These are phyloP conservation scores for Paxillus rubicundulus DNA, from an alignment of 768 basidiomycete genomes.

Conservation along the genomic window DNA sequence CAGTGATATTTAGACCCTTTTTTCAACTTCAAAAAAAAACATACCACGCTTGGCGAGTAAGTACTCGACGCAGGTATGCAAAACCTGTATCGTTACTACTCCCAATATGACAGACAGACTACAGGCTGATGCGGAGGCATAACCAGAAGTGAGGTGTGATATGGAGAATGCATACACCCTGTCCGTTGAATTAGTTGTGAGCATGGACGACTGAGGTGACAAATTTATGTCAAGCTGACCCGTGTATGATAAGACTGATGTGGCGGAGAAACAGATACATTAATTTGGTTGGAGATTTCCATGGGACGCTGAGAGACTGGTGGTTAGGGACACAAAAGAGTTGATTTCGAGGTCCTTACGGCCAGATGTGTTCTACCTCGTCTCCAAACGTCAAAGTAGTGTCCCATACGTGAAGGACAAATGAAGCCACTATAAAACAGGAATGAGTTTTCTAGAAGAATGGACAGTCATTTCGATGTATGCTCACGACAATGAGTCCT, in stretches of 20 bases:
- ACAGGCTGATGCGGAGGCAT: conserved; percentile 12
- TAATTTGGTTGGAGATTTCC: conserved; percentile 17
- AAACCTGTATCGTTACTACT: conserved; percentile 10
- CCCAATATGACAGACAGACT: conserved; percentile 18
- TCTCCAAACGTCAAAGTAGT: conserved; percentile 20
- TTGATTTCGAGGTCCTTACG: conserved; percentile 14
- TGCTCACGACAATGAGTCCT: neutral
- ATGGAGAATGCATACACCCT: conserved; percentile 5
- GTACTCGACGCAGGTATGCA: conserved; percentile 15
- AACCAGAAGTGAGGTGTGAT: conserved; percentile 7
- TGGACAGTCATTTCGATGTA: neutral
- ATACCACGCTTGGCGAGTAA: conserved; percentile 22
- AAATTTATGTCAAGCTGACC: neutral
- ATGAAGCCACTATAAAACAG: conserved; percentile 16
- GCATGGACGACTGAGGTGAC: neutral
- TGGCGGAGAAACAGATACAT: conserved; percentile 11
- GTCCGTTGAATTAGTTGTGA: neutral
- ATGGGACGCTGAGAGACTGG: conserved; percentile 12
- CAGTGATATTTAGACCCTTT: too few species aligned
- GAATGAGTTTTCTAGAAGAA: neutral
- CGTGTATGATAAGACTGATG: neutral
- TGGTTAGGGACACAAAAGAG: neutral
- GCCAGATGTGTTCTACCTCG: conserved; percentile 27
- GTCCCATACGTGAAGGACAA: conserved; percentile 24
- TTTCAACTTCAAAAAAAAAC: neutral